phyloP scores from a whole-genome alignment of 352 stramenopile genomes.

The Nothophytophthora sp. region DNA sequence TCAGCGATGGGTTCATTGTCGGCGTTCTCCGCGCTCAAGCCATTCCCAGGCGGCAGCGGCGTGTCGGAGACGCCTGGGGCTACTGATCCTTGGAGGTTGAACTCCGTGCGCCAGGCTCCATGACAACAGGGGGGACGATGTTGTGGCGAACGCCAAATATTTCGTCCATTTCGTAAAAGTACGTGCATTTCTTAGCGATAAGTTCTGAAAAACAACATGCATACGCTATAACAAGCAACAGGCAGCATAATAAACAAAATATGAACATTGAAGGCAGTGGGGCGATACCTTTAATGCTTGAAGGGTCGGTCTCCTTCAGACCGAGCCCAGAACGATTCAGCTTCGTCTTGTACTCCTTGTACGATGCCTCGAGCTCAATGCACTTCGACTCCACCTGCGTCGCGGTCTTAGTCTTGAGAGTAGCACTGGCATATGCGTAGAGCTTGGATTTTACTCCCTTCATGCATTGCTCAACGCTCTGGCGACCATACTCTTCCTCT shows the following conservation, averaged over 20 bases:
- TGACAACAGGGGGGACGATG: background rate
- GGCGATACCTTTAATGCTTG: constrained; percentile 2
- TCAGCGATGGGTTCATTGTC: too few relatives aligned
- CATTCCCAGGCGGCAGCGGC: too few relatives aligned
- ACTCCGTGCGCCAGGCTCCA: constrained; percentile 3
- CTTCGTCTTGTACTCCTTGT: constrained; percentile 1
- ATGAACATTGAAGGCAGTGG: background rate
- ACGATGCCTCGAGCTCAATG: constrained; percentile 1
- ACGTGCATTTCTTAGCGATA: background rate
- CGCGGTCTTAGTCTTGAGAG: background rate
- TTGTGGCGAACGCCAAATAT: background rate
- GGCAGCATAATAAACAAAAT: background rate
- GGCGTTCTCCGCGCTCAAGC: too few relatives aligned
- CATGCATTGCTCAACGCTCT: background rate
- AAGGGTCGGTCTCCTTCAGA: background rate
- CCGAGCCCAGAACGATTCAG: background rate
- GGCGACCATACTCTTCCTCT: background rate
- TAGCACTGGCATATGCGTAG: background rate
- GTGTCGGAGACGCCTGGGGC: too few relatives aligned
- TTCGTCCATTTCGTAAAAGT: constrained; percentile 1
- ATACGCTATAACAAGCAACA: too few relatives aligned
- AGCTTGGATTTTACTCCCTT: constrained; percentile 2
- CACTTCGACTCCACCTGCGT: constrained; percentile 2
- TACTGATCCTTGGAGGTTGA: too few relatives aligned
- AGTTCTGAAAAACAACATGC: background rate